A percentile compares a stretch with the other conserved stretches of the same genome.
Evolutionary conservation across 352 stramenopile genomes (phyloP).

Genomic region (Phytophthora ohioensis): DNA sequence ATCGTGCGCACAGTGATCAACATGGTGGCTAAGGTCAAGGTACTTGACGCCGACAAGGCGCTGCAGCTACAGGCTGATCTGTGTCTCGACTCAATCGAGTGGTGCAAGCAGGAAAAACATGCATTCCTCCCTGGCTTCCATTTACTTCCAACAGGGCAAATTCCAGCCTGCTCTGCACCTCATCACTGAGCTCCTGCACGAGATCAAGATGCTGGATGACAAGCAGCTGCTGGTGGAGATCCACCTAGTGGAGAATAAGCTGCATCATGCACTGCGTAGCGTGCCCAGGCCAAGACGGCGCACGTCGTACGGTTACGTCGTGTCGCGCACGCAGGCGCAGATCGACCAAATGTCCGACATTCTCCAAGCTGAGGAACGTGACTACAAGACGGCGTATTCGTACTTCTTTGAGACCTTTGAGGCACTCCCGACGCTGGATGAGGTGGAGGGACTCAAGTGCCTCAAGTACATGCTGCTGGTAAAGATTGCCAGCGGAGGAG

Average conservation of each 20-base stretch:
- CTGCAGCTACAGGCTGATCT: constrained; percentile 96
- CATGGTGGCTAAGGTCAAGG: constrained; percentile 94
- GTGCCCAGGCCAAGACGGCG: constrained; percentile 95
- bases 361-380: constrained; percentile 97
- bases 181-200: constrained; percentile 94
- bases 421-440: constrained; percentile 94
- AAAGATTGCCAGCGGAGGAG: constrained; percentile 93
- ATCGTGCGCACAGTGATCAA: constrained; percentile 98
- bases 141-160: constrained; percentile 91
- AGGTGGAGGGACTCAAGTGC: constrained; percentile 82
- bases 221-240: constrained; percentile 99
- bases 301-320: constrained; percentile 97
- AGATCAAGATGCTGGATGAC: constrained; percentile 99
- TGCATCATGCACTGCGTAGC: constrained; percentile 98
- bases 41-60: constrained; percentile 89
- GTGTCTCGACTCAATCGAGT: constrained; percentile 96
- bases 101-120: constrained; percentile 94
- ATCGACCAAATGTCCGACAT: constrained; percentile 98
- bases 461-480: constrained; percentile 99
- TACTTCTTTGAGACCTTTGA: constrained; percentile 99
- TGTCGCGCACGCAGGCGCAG: constrained; percentile 94
- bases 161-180: constrained; percentile 95
- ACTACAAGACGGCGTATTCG: constrained; percentile 99
- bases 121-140: constrained; percentile 97
- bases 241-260: constrained; percentile 97